Evolutionary conservation across 1,284 basidiomycete genomes (phyloP).

Genomic region (Paramarasmius palmivorus): DNA sequence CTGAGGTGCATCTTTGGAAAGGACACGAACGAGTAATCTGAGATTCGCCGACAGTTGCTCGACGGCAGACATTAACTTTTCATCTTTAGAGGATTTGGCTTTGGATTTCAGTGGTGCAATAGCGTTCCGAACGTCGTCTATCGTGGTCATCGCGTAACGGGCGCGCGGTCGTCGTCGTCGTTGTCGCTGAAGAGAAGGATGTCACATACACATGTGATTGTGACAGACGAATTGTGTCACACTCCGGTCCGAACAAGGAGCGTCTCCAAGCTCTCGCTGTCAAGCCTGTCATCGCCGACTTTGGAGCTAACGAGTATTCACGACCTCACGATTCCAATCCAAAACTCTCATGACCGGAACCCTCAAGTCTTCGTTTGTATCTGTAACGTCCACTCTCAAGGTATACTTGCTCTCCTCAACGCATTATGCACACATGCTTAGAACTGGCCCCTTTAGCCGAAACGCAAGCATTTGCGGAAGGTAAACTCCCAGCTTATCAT

Average conservation of each 20-base stretch:
- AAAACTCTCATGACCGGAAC: neutral
- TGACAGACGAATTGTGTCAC: no score
- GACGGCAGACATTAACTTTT: constrained; percentile 23
- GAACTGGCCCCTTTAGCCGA: constrained; percentile 16
- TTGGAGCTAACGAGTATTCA: no score
- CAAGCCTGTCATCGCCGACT: no score
- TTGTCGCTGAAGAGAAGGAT: no score
- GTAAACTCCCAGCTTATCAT: constrained; percentile 21
- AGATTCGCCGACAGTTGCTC: constrained; percentile 29
- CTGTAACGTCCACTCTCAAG: constrained; percentile 34
- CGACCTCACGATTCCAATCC: neutral
- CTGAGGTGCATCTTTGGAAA: neutral
- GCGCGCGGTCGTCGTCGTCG: no score
- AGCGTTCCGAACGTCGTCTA: constrained; percentile 23
- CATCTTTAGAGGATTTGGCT: constrained; percentile 17
- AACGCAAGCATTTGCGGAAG: constrained; percentile 46
- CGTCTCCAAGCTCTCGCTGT: no score
- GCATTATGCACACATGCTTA: constrained; percentile 25
- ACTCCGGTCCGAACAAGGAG: no score
- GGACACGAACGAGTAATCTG: constrained; percentile 30
- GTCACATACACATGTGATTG: no score
- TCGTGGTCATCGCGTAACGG: neutral
- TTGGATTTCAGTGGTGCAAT: constrained; percentile 22
- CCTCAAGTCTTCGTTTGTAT: constrained; percentile 23
- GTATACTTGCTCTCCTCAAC: constrained; percentile 27